These are phyloP conservation scores for Candida lessepsii DNA, from an alignment of 805 yeast species.

Conservation along the genomic window DNA sequence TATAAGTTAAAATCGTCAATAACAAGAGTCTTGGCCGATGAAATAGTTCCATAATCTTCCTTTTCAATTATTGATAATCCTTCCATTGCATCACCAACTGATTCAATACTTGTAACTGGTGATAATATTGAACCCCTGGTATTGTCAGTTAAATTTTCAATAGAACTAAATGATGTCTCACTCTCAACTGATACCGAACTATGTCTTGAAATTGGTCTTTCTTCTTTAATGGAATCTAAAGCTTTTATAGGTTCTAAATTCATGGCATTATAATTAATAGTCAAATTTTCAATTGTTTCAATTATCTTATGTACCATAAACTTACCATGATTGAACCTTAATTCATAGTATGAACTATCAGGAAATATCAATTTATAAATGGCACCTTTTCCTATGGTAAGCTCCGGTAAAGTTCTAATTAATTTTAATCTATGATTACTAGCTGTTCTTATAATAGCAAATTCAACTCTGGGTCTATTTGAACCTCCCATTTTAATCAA, in stretches of 20 bases:
- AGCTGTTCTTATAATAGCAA: slow-evolving; percentile 9
- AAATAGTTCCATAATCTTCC: slow-evolving; percentile 3
- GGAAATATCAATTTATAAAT: slow-evolving; percentile 7
- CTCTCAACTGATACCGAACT: background rate
- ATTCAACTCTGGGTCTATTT: slow-evolving; percentile 4
- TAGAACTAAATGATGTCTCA: background rate
- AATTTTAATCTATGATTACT: slow-evolving; percentile 3
- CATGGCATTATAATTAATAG: background rate
- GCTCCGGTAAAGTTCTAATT: background rate
- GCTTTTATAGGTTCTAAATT: background rate
- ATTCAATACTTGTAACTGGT: background rate
- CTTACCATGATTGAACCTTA: background rate
- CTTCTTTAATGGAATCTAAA: background rate
- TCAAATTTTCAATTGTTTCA: background rate
- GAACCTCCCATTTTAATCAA: slow-evolving; percentile 10
- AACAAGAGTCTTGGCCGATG: slow-evolving; percentile 4
- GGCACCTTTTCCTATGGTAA: background rate
- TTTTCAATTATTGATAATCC: background rate
- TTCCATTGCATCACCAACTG: background rate
- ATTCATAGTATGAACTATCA: slow-evolving; percentile 9
- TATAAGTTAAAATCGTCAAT: no score
- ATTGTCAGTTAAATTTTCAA: background rate
- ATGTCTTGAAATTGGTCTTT: background rate
- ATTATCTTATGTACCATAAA: background rate
- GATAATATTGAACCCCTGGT: background rate